phyloP scores from a whole-genome alignment of 306 rosid genomes.

The Acacia melanoxylon region DNA sequence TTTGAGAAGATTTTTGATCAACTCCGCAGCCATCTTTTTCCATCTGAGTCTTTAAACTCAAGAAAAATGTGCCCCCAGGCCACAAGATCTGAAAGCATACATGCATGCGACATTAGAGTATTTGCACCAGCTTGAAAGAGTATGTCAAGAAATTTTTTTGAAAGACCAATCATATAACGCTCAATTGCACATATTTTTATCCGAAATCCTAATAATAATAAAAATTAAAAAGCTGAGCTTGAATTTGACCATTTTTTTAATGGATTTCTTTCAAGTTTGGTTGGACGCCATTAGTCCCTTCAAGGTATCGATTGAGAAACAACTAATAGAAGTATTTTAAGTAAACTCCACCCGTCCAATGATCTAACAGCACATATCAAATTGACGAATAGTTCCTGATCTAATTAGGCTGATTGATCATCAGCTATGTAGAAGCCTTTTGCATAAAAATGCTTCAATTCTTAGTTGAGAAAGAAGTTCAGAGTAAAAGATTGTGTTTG shows the following conservation, averaged over 20 bases:
- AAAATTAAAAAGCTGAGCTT: background rate
- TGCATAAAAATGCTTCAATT: slow-evolving; percentile 28
- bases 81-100: slow-evolving; percentile 70
- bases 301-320: background rate
- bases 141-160: background rate
- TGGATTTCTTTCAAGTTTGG: background rate
- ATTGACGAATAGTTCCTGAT: slow-evolving; percentile 3
- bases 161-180: background rate
- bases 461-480: slow-evolving; percentile 30
- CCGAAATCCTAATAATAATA: no score
- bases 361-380: background rate
- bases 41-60: slow-evolving; percentile 42
- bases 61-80: slow-evolving; percentile 87
- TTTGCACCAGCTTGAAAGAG: background rate
- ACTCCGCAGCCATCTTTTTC: slow-evolving; percentile 30
- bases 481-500: slow-evolving; percentile 5
- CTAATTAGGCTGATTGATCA: background rate
- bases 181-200: background rate
- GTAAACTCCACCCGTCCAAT: background rate
- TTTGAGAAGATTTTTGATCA: slow-evolving; percentile 41
- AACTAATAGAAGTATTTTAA: background rate
- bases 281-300: background rate
- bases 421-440: slow-evolving; percentile 11
- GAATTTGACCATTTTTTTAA: background rate
- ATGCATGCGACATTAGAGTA: slow-evolving; percentile 28